These are phyloP conservation scores for Leccinum boreale DNA, from an alignment of 768 basidiomycete genomes.

Conservation along the genomic window DNA sequence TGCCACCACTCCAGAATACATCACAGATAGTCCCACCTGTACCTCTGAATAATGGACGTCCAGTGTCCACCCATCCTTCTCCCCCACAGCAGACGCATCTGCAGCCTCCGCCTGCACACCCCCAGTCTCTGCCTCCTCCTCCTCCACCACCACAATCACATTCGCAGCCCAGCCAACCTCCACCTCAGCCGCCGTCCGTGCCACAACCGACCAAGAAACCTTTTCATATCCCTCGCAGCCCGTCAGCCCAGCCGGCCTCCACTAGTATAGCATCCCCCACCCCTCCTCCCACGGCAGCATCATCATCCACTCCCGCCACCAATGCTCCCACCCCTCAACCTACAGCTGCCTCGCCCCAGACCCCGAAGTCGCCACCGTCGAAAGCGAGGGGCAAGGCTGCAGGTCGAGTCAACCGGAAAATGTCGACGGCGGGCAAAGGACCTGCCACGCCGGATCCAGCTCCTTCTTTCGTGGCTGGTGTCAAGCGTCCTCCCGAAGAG, in stretches of 20 bases:
- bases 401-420: slow-evolving; percentile 26
- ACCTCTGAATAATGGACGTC: slow-evolving; percentile 27
- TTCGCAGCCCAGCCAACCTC: slow-evolving; percentile 5
- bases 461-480: slow-evolving; percentile 25
- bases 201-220: slow-evolving; percentile 17
- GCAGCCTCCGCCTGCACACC: slow-evolving; percentile 8
- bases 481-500: slow-evolving; percentile 36
- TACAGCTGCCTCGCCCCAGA: slow-evolving; percentile 54
- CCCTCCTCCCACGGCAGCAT: slow-evolving; percentile 42
- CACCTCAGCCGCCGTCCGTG: slow-evolving; percentile 6
- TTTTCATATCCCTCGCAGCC: slow-evolving; percentile 19
- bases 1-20: slow-evolving; percentile 18
- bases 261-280: slow-evolving; percentile 32
- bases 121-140: slow-evolving; percentile 3
- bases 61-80: slow-evolving; percentile 29
- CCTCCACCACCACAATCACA: slow-evolving; percentile 6
- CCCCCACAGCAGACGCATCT: slow-evolving; percentile 8
- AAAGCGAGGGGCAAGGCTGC: slow-evolving; percentile 44
- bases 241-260: slow-evolving; percentile 17
- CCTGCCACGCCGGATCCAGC: slow-evolving; percentile 36
- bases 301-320: slow-evolving; percentile 51
- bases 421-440: slow-evolving; percentile 30
- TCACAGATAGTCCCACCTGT: slow-evolving; percentile 20
- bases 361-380: slow-evolving; percentile 67
- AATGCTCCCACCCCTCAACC: slow-evolving; percentile 39